Conservation (phyloP, 345 rosid species). For the Brassica cretica region DNA sequence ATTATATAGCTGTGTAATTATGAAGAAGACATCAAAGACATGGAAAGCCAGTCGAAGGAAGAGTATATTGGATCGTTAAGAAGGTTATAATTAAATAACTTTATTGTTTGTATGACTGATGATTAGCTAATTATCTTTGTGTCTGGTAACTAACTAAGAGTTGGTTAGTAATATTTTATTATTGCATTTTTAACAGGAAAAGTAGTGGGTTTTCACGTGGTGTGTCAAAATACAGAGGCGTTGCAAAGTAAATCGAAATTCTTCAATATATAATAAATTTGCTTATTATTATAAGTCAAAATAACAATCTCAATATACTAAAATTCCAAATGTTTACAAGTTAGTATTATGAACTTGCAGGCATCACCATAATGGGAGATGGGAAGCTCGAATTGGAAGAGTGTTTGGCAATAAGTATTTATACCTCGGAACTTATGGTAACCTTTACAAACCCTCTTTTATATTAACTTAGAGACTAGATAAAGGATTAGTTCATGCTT, state of each 20-base stretch:
- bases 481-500: neutral
- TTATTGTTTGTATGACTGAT: neutral
- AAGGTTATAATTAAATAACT: constrained; percentile 46
- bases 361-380: constrained; percentile 81
- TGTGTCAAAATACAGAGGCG: constrained; percentile 91
- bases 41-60: constrained; percentile 81
- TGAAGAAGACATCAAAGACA: constrained; percentile 61
- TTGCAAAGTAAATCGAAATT: constrained; percentile 62
- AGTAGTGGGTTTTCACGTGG: constrained; percentile 98
- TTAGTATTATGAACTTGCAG: constrained; percentile 32
- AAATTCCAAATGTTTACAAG: neutral
- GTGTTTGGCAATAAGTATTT: constrained; percentile 77
- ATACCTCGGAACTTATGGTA: constrained; percentile 70
- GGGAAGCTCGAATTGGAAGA: constrained; percentile 84
- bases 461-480: neutral
- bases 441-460: constrained; percentile 10
- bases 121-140: neutral
- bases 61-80: constrained; percentile 88
- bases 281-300: neutral
- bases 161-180: neutral
- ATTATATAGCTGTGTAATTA: constrained; percentile 58
- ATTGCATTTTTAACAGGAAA: constrained; percentile 49
- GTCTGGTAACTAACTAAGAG: neutral
- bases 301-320: neutral
- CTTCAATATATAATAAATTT: neutral